A percentile compares a stretch with the other conserved stretches of the same genome.
These are phyloP conservation scores for Lasiodiplodia citricola DNA, from an alignment of 2,329 filamentous ascomycete genomes.

Conservation along the genomic window DNA sequence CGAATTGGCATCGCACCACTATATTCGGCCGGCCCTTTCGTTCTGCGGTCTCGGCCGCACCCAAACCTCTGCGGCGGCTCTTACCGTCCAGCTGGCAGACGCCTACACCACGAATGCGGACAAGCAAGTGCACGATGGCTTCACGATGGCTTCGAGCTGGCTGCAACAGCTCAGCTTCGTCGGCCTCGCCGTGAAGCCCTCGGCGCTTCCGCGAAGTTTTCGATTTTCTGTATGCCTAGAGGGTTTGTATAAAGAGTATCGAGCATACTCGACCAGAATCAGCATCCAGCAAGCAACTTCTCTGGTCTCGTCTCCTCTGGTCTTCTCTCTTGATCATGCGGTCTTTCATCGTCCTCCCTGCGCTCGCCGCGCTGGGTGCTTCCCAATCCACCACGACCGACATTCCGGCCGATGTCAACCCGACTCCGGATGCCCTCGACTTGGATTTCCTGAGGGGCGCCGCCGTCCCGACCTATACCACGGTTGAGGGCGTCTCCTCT, in stretches of 20 bases:
- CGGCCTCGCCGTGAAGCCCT: not conserved
- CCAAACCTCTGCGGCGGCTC: not conserved
- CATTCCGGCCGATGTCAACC: constrained; percentile 12
- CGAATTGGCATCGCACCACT: not conserved
- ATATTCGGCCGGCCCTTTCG: not conserved
- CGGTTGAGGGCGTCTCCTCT: constrained; percentile 13
- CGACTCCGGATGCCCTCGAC: constrained; percentile 26
- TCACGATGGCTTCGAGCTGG: not conserved
- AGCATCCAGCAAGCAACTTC: not conserved
- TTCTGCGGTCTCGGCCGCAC: too few relatives aligned
- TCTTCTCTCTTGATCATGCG: constrained; percentile 1
- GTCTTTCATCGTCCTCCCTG: not conserved
- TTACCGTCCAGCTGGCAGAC: not conserved
- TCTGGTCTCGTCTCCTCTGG: not conserved
- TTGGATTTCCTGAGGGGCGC: constrained; percentile 24
- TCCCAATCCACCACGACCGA: constrained; percentile 5
- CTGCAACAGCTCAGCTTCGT: not conserved
- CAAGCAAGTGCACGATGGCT: not conserved
- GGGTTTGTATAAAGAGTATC: not conserved
- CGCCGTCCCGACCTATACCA: constrained; percentile 27
- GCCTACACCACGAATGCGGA: not conserved
- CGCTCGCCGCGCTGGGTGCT: constrained; percentile 20
- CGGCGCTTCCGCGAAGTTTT: not conserved
- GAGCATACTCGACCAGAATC: not conserved
- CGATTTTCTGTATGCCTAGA: not conserved